A percentile compares a stretch with the other conserved stretches of the same genome.
Conservation (phyloP, 1,284 basidiomycete species). For the Limonomyces culmigenus region DNA sequence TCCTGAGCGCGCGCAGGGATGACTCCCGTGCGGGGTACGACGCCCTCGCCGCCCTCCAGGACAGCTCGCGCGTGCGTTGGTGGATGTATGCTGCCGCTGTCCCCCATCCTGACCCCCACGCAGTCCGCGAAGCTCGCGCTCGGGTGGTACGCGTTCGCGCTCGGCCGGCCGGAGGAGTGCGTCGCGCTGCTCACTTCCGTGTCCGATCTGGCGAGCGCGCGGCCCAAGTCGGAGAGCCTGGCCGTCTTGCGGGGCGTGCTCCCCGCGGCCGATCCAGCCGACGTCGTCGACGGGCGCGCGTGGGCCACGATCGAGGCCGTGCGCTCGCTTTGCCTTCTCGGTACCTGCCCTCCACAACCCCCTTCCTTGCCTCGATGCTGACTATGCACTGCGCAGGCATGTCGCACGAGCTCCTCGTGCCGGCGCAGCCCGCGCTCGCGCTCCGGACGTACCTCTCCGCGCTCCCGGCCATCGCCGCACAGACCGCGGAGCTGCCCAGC, state of each 20-base stretch:
- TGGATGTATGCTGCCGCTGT: too few relatives aligned
- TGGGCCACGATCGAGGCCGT: slow-evolving; percentile 52
- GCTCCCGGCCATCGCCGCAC: slow-evolving; percentile 31
- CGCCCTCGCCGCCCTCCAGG: slow-evolving; percentile 28
- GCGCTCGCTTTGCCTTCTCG: slow-evolving; percentile 50
- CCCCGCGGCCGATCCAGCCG: slow-evolving; percentile 17
- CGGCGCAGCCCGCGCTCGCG: slow-evolving; percentile 22
- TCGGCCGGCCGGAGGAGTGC: slow-evolving; percentile 48
- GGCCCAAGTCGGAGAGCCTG: too few relatives aligned
- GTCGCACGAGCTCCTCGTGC: slow-evolving; percentile 30
- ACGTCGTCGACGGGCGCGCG: slow-evolving; percentile 40
- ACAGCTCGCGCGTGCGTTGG: too few relatives aligned
- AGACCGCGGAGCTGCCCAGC: slow-evolving; percentile 33
- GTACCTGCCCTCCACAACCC: too few relatives aligned
- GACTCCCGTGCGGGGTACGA: slow-evolving; percentile 36
- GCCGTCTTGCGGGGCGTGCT: too few relatives aligned
- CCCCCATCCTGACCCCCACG: too few relatives aligned
- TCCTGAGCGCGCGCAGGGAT: slow-evolving; percentile 33
- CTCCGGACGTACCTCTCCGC: slow-evolving; percentile 36
- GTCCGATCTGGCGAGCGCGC: slow-evolving; percentile 31
- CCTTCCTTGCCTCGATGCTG: too few relatives aligned
- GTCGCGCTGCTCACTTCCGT: slow-evolving; percentile 38
- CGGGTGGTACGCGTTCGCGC: slow-evolving; percentile 65
- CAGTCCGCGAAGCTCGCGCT: slow-evolving; percentile 45
- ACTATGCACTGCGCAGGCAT: too few relatives aligned